Conservation (phyloP, 768 basidiomycete species). For the Tricholoma flavovirens region DNA sequence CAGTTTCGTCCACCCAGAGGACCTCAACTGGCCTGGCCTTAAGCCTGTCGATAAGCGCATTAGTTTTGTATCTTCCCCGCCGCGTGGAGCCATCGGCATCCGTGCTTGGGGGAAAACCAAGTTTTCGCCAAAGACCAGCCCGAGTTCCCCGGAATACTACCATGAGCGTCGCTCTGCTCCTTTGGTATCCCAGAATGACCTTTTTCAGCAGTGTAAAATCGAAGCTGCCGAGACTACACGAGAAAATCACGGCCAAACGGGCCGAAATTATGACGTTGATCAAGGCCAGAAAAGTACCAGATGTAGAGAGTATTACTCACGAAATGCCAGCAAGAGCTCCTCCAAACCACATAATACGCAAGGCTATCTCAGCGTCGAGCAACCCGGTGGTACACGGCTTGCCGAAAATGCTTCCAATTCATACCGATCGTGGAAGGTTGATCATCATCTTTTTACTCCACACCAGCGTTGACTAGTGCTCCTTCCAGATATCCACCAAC, state of each 20-base stretch:
- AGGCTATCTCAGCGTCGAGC: conserved; percentile 10
- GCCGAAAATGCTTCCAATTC: neutral
- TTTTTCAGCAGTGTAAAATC: conserved; percentile 31
- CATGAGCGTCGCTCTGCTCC: conserved; percentile 27
- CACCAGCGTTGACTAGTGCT: neutral
- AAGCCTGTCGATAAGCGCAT: conserved; percentile 12
- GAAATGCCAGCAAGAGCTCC: conserved; percentile 7
- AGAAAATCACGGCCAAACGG: neutral
- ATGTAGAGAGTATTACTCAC: neutral
- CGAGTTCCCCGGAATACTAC: conserved; percentile 6
- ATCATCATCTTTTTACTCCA: neutral
- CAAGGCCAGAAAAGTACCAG: conserved; percentile 1
- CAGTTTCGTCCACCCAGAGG: conserved; percentile 47
- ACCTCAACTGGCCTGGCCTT: conserved; percentile 35
- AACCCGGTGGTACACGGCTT: neutral
- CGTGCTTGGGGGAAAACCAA: conserved; percentile 4
- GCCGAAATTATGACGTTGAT: conserved; percentile 4
- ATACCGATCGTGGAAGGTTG: conserved; percentile 6
- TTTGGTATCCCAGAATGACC: conserved; percentile 37
- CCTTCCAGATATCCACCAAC: conserved; percentile 7
- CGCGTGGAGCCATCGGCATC: conserved; percentile 2
- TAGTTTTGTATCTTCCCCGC: conserved; percentile 1
- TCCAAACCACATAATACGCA: conserved; percentile 8
- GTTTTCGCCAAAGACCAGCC: neutral
- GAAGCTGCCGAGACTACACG: conserved; percentile 17